phyloP scores from a whole-genome alignment of 371 early-diverging fungal genomes.

The Fennellomyces sp. region DNA sequence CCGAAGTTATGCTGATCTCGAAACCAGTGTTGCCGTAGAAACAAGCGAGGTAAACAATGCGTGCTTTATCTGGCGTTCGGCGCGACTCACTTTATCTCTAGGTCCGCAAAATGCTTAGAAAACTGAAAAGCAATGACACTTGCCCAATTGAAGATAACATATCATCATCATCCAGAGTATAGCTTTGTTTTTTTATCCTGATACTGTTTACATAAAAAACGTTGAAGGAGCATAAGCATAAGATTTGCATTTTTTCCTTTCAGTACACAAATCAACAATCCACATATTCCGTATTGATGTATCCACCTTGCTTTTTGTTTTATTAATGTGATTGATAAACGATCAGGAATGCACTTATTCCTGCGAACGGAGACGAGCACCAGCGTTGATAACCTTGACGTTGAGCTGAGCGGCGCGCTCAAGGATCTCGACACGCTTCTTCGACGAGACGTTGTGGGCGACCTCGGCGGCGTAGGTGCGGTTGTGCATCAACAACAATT shows the following conservation, averaged over 20 bases:
- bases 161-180: background rate
- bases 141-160: background rate
- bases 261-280: background rate
- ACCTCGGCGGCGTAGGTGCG: slow-evolving; percentile 98
- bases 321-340: background rate
- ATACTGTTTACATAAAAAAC: slow-evolving; percentile 1
- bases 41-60: slow-evolving; percentile 28
- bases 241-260: background rate
- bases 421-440: slow-evolving; percentile 95
- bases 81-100: no score
- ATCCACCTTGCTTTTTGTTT: slow-evolving; percentile 7
- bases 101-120: background rate
- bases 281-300: no score
- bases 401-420: slow-evolving; percentile 96
- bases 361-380: slow-evolving; percentile 90
- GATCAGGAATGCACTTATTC: slow-evolving; percentile 54
- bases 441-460: slow-evolving; percentile 94
- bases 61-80: no score
- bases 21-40: slow-evolving; percentile 71
- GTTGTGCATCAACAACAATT: slow-evolving; percentile 97
- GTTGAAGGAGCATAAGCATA: background rate
- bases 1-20: slow-evolving; percentile 90
- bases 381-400: slow-evolving; percentile 96
- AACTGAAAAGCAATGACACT: background rate
- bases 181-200: background rate